Evolutionary conservation across 2,329 filamentous ascomycete genomes (phyloP), one percentile per base, ranked within the genome.

Genomic region (Aulographum hederae): DNA sequence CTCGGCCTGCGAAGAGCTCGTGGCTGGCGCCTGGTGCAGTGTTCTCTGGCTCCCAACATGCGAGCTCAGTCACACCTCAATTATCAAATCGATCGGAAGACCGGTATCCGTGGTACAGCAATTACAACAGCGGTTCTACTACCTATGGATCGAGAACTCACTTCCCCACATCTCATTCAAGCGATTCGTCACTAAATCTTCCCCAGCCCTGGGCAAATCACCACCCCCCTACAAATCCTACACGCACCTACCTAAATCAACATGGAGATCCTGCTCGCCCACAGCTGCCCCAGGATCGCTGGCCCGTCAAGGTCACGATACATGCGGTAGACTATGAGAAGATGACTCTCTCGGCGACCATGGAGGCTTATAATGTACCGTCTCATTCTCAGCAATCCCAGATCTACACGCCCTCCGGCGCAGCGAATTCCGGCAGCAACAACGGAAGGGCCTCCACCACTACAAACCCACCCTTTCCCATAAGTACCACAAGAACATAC

Each of bases 341-440:
- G 13, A 73, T 76, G 69, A 69, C 67, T 1, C 48, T 78, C 13
- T 67, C 69, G 15, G 73, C 72, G 3, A 76, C 70, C 5, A 78
- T 78, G 73, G 69, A 75, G 49, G 73, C 73, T 4, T 75, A 73
- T 51, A 72, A 77, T 41, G 71, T 75, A 10, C 71, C 71, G 2
- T 28, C 20, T 18, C n/a, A 33, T 25, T 25, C 12, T 25, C 30
- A 6, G 30, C 18, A 15, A 14, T 27, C 17, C 26, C 26, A 32
- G 6, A 18, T 26, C 28, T 10, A 33, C 23, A 30, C 6, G 13
- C 18, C 33, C 13, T 14, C 6, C 8, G 20, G 14, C 20, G 8
- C 11, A 26, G 12, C 11, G 31, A 12, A 32, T 26, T 43, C 41
- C 38, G 38, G 41, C 30, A 27, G 10, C 30, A 12, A 31, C 36